phyloP scores from a whole-genome alignment of 305 asterid species.

The Coffea humblotiana region DNA sequence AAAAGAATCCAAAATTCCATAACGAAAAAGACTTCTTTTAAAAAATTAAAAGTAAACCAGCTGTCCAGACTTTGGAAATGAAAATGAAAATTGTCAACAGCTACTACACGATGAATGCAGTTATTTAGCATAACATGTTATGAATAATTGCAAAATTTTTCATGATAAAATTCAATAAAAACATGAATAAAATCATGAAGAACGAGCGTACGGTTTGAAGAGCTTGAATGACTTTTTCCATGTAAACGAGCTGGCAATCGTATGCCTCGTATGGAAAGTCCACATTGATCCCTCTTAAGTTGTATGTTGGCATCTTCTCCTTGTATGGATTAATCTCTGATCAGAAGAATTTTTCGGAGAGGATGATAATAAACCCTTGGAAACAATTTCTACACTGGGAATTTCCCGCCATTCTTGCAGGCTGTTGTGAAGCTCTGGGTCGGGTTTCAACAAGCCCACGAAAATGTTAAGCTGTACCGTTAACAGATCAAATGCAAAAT shows the following conservation, averaged over 20 bases:
- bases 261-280: conserved; percentile 98
- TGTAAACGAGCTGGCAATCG: conserved; percentile 90
- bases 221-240: conserved; percentile 94
- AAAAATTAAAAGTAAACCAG: too few relatives aligned
- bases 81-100: too few relatives aligned
- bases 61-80: background rate
- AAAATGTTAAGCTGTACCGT: too few relatives aligned
- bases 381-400: background rate
- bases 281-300: conserved; percentile 78
- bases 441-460: too few relatives aligned
- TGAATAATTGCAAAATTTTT: too few relatives aligned
- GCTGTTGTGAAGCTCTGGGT: too few relatives aligned
- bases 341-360: background rate
- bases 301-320: conserved; percentile 73
- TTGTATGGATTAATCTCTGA: background rate
- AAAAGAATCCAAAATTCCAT: too few relatives aligned
- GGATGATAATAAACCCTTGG: conserved; percentile 22
- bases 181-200: background rate
- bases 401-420: conserved; percentile 35
- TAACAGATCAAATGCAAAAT: too few relatives aligned
- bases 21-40: too few relatives aligned
- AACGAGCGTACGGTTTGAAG: conserved; percentile 60
- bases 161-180: background rate
- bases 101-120: too few relatives aligned
- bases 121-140: too few relatives aligned